phyloP scores from a whole-genome alignment of 495 filamentous ascomycete species.

The Tuber indicum region DNA sequence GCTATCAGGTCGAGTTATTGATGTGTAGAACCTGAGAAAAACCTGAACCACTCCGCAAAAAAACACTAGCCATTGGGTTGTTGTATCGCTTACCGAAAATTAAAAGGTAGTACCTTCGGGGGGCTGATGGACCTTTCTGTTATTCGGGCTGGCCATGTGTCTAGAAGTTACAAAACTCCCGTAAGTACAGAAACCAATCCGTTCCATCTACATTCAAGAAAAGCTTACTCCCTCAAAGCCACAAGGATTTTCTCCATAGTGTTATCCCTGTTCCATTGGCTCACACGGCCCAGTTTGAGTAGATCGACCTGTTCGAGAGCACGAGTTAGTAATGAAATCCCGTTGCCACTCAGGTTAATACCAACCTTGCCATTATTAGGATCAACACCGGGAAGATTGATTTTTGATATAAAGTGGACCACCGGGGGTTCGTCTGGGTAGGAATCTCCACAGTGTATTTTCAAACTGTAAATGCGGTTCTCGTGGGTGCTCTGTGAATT shows the following conservation, averaged over 20 bases:
- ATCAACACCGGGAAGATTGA: constrained; percentile 93
- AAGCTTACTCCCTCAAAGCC: constrained; percentile 66
- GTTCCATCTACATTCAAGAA: constrained; percentile 5
- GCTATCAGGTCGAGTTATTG: neutral
- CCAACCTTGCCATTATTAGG: constrained; percentile 63
- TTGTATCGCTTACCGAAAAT: constrained; percentile 1
- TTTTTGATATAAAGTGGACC: constrained; percentile 82
- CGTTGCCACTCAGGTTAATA: neutral
- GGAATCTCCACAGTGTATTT: constrained; percentile 86
- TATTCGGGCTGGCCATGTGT: constrained; percentile 85
- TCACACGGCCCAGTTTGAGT: constrained; percentile 70
- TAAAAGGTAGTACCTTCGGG: constrained; percentile 74
- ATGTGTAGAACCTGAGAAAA: neutral
- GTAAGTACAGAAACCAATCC: constrained; percentile 26
- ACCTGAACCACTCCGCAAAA: neutral
- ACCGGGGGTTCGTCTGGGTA: constrained; percentile 86
- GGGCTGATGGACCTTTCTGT: constrained; percentile 94
- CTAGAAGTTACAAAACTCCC: constrained; percentile 46
- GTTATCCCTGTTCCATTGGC: constrained; percentile 78
- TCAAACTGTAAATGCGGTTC: constrained; percentile 96
- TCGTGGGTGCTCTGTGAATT: constrained; percentile 75
- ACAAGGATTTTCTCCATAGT: constrained; percentile 93
- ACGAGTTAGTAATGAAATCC: constrained; percentile 5
- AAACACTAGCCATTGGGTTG: neutral
- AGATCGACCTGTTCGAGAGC: constrained; percentile 63